phyloP scores from a whole-genome alignment of 176 grass and related monocot species.

The Hordeum marinum region DNA sequence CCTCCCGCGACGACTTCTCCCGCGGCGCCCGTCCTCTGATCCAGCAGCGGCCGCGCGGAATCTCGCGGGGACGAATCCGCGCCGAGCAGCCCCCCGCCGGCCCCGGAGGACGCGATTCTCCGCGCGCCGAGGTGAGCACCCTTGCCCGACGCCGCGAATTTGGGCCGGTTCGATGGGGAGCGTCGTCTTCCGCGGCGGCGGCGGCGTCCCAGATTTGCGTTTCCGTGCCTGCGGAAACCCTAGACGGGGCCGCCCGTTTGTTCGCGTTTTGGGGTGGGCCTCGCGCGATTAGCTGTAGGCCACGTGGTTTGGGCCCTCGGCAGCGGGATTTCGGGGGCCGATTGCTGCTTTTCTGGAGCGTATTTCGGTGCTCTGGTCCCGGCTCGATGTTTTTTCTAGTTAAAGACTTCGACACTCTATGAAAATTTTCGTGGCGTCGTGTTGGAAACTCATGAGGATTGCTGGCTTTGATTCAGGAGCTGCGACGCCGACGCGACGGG shows the following conservation, averaged over 20 bases:
- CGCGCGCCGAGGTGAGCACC: conserved; percentile 11
- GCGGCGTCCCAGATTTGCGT: conserved; percentile 26
- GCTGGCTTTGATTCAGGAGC: conserved; percentile 15
- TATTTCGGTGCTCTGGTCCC: not conserved
- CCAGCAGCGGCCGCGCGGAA: conserved; percentile 21
- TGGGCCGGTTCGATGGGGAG: not conserved
- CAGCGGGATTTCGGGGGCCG: not conserved
- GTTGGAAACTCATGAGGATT: not conserved
- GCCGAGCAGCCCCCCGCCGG: too few species aligned
- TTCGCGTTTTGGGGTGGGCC: not conserved
- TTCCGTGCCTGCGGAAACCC: not conserved
- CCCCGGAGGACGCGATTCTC: not conserved
- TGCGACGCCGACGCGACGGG: not conserved
- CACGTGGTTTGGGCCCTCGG: not conserved
- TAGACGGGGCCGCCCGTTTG: not conserved
- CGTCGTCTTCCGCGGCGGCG: not conserved
- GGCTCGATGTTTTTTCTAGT: not conserved
- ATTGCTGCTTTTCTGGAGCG: not conserved
- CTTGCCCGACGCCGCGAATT: not conserved
- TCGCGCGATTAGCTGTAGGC: not conserved
- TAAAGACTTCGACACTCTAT: not conserved
- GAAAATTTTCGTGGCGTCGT: not conserved
- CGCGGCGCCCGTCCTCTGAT: not conserved
- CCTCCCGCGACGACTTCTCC: not conserved
- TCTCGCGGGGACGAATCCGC: not conserved